Conservation (phyloP, 805 yeast species). For the Starmerella potacharoeniae region DNA sequence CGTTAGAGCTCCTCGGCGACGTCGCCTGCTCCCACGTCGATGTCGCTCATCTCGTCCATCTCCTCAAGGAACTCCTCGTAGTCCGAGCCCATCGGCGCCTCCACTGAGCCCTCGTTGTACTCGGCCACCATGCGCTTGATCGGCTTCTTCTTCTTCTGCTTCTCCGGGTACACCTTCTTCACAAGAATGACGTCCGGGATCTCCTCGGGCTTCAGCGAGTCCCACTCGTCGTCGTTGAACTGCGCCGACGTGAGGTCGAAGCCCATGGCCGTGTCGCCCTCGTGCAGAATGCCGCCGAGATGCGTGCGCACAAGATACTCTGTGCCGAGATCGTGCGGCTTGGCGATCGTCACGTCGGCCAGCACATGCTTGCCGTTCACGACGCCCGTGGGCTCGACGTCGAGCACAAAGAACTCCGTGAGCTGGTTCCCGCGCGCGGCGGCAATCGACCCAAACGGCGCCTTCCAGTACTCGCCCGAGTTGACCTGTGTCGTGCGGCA, state of each 20-base stretch:
- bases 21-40: background rate
- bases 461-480: conserved; percentile 67
- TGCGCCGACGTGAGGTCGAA: conserved; percentile 77
- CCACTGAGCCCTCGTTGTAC: conserved; percentile 79
- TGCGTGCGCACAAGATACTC: conserved; percentile 81
- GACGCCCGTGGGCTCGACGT: conserved; percentile 83
- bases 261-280: conserved; percentile 93
- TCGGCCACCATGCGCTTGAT: conserved; percentile 96
- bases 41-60: conserved; percentile 49
- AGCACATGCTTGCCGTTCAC: conserved; percentile 65
- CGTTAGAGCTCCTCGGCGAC: background rate
- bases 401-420: conserved; percentile 79
- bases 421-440: conserved; percentile 58
- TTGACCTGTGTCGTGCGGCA: conserved; percentile 66
- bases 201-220: conserved; percentile 31
- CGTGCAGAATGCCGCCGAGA: conserved; percentile 85
- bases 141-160: conserved; percentile 69
- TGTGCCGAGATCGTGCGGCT: conserved; percentile 76
- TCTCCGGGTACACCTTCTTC: conserved; percentile 81
- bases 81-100: conserved; percentile 28
- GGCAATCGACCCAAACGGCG: conserved; percentile 41
- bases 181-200: conserved; percentile 74
- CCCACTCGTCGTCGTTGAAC: conserved; percentile 42
- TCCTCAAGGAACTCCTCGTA: conserved; percentile 86
- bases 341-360: conserved; percentile 86